These are phyloP conservation scores for Ganoderma sinense DNA, from an alignment of 1,284 basidiomycete species.

Conservation along the genomic window DNA sequence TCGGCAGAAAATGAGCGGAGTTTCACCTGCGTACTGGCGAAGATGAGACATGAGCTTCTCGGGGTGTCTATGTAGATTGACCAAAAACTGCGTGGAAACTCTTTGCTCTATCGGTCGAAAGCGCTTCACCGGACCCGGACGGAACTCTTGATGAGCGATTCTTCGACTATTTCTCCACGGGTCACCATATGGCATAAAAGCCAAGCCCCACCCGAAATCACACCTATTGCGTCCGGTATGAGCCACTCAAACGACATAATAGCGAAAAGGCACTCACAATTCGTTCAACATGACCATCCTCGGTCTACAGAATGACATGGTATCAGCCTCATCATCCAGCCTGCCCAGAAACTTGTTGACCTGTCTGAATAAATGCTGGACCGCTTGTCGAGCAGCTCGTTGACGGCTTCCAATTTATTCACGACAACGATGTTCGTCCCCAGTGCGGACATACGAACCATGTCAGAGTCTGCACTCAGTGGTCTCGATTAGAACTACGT, in stretches of 20 bases:
- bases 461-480: constrained; percentile 28
- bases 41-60: constrained; percentile 34
- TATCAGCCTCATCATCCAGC: neutral
- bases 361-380: constrained; percentile 39
- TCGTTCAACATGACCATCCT: constrained; percentile 41
- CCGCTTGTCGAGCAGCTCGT: constrained; percentile 50
- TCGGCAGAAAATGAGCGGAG: neutral
- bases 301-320: constrained; percentile 42
- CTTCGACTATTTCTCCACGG: constrained; percentile 49
- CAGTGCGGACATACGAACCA: constrained; percentile 32
- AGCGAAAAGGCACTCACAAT: constrained; percentile 36
- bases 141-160: constrained; percentile 42
- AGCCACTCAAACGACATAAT: neutral
- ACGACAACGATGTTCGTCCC: constrained; percentile 47
- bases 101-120: constrained; percentile 25
- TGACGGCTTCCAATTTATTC: constrained; percentile 45
- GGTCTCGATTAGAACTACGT: neutral
- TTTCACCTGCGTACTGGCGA: constrained; percentile 30
- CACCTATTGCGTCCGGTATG: constrained; percentile 39
- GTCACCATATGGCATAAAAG: constrained; percentile 47
- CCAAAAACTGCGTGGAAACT: constrained; percentile 44
- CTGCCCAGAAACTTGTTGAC: constrained; percentile 5
- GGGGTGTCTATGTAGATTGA: constrained; percentile 37
- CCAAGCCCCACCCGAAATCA: constrained; percentile 46
- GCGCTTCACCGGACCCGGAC: constrained; percentile 18